These are phyloP conservation scores for Arabidopsis suecica DNA, from an alignment of 345 rosid genomes.

Conservation along the genomic window DNA sequence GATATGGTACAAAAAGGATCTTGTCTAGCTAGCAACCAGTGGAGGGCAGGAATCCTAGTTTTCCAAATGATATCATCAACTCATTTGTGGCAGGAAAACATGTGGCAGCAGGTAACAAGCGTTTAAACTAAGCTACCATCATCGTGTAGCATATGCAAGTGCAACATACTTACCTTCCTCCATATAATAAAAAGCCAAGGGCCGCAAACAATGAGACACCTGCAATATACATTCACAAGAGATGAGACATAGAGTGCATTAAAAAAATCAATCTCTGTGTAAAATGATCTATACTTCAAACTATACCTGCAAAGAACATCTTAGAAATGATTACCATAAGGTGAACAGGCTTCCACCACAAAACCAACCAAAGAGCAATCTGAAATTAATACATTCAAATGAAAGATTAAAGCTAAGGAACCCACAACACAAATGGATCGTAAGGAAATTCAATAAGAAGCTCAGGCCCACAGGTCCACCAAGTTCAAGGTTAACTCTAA, in stretches of 20 bases:
- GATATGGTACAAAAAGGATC: background rate
- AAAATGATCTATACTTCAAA: constrained; percentile 7
- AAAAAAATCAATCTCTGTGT: background rate
- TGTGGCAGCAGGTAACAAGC: constrained; percentile 11
- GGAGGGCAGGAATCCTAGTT: background rate
- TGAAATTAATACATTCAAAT: constrained; percentile 43
- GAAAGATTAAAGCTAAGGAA: constrained; percentile 13
- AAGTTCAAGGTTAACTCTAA: background rate
- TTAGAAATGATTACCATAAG: constrained; percentile 64
- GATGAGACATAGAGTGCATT: constrained; percentile 16
- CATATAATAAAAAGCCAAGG: constrained; percentile 74
- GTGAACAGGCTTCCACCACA: constrained; percentile 77
- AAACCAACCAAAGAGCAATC: constrained; percentile 80
- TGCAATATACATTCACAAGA: constrained; percentile 44
- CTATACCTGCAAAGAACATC: constrained; percentile 86
- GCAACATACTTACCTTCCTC: constrained; percentile 65
- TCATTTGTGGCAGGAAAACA: background rate
- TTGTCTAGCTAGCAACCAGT: constrained; percentile 14
- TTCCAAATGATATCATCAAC: constrained; percentile 2
- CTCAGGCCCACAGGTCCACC: constrained; percentile 13
- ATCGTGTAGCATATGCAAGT: constrained; percentile 6
- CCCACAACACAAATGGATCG: background rate
- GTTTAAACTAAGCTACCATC: constrained; percentile 14
- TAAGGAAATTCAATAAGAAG: background rate
- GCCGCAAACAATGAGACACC: constrained; percentile 73